Evolutionary conservation across 441 rosid genomes (phyloP).

Genomic region (Eruca vesicaria): DNA sequence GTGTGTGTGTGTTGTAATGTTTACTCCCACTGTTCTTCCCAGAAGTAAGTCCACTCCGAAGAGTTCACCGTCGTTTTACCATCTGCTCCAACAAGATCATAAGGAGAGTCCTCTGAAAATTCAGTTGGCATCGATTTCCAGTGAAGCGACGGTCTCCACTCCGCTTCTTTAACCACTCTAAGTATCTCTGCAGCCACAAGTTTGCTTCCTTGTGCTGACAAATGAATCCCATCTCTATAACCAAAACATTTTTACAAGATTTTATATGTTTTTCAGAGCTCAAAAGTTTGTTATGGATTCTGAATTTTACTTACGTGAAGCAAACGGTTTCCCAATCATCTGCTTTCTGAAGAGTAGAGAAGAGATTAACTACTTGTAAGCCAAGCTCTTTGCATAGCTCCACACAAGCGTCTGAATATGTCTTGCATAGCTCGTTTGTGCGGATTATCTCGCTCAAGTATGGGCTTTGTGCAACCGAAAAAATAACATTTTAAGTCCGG

Average conservation of each 20-base stretch:
- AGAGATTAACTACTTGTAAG: slow-evolving; percentile 73
- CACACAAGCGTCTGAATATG: slow-evolving; percentile 78
- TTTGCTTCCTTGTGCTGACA: slow-evolving; percentile 87
- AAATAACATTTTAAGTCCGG: not conserved
- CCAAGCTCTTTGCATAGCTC: slow-evolving; percentile 71
- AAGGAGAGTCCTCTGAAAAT: slow-evolving; percentile 71
- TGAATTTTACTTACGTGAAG: slow-evolving; percentile 57
- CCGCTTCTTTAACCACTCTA: slow-evolving; percentile 68
- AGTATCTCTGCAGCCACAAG: slow-evolving; percentile 76
- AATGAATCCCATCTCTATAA: slow-evolving; percentile 82
- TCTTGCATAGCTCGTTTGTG: slow-evolving; percentile 74
- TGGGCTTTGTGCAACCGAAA: slow-evolving; percentile 36
- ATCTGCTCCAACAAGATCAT: slow-evolving; percentile 81
- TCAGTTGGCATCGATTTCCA: slow-evolving; percentile 89
- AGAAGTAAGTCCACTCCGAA: slow-evolving; percentile 81
- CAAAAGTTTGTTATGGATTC: not conserved
- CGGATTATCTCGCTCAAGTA: slow-evolving; percentile 63
- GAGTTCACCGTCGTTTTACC: slow-evolving; percentile 73
- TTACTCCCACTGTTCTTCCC: slow-evolving; percentile 77
- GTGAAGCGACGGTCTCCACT: slow-evolving; percentile 84
- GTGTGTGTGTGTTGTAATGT: slow-evolving; percentile 8
- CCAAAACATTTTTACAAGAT: not conserved
- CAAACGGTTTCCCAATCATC: slow-evolving; percentile 66
- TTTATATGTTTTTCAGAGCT: not conserved
- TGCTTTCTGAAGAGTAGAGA: slow-evolving; percentile 61